Evolutionary conservation across 2,329 filamentous ascomycete genomes (phyloP).

Genomic region (Trichoderma brevicompactum): DNA sequence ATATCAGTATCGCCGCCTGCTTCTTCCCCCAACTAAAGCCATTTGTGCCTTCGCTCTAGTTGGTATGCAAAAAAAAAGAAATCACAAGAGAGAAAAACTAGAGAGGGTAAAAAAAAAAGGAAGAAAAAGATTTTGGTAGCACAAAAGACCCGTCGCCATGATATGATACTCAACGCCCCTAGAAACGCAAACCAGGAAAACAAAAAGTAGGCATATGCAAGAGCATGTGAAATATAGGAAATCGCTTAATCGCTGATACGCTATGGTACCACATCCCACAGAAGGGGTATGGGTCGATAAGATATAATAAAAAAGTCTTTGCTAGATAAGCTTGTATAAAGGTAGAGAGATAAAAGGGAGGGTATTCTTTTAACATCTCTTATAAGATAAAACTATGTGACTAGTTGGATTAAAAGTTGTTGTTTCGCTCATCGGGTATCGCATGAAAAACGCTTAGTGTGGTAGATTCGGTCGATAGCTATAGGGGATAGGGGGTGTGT

Average conservation of each 20-base stretch:
- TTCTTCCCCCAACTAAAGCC: not conserved
- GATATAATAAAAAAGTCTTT: not conserved
- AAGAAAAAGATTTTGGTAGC: not conserved
- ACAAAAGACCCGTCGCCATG: constrained; percentile 8
- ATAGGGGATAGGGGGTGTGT: not conserved
- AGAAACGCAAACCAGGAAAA: not conserved
- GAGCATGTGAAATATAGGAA: constrained; percentile 3
- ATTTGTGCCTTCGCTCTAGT: constrained; percentile 13
- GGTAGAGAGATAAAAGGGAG: not conserved
- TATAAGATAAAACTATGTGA: not conserved
- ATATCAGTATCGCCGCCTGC: not conserved
- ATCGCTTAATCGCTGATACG: constrained; percentile 18
- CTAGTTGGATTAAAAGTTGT: not conserved
- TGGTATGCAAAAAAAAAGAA: constrained; percentile 16
- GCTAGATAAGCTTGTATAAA: not conserved
- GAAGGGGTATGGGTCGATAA: not conserved
- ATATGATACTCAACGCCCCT: constrained; percentile 16
- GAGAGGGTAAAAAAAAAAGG: not conserved
- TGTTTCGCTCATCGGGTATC: not conserved
- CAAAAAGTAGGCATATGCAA: constrained; percentile 13
- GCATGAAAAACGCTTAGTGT: not conserved
- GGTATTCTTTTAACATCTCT: not conserved
- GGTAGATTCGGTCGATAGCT: not conserved
- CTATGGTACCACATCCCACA: not conserved
- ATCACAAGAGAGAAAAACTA: not conserved